Evolutionary conservation across 2,329 filamentous ascomycete species (phyloP).

Genomic region (Orbilia oligospora): DNA sequence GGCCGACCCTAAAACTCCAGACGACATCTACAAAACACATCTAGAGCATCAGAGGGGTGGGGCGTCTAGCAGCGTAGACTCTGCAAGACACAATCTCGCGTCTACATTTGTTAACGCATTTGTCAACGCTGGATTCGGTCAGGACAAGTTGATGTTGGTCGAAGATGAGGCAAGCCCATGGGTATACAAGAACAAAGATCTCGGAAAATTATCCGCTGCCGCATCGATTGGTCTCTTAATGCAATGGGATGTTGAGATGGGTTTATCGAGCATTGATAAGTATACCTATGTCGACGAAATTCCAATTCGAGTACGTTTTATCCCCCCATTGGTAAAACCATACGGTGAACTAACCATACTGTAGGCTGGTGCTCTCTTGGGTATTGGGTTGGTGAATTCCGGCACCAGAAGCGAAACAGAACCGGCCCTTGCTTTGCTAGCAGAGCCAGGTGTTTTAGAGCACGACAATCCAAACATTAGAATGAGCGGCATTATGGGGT

Average conservation of each 20-base stretch:
- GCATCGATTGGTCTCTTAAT: slow-evolving; percentile 92
- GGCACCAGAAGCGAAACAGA: slow-evolving; percentile 91
- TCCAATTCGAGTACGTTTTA: slow-evolving; percentile 72
- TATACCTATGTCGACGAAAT: slow-evolving; percentile 89
- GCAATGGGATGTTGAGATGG: slow-evolving; percentile 93
- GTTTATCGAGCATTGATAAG: slow-evolving; percentile 92
- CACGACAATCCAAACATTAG: slow-evolving; percentile 83
- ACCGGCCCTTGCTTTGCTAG: slow-evolving; percentile 87
- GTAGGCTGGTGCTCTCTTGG: slow-evolving; percentile 90
- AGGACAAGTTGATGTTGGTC: slow-evolving; percentile 97
- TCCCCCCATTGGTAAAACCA: background rate
- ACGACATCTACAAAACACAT: slow-evolving; percentile 99
- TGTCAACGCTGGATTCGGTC: slow-evolving; percentile 93
- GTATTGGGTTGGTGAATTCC: slow-evolving; percentile 95
- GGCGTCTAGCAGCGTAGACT: slow-evolving; percentile 88
- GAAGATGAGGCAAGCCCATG: slow-evolving; percentile 90
- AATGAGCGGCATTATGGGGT: slow-evolving; percentile 88
- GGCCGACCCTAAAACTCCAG: slow-evolving; percentile 93
- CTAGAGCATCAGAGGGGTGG: slow-evolving; percentile 94
- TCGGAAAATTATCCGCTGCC: slow-evolving; percentile 96
- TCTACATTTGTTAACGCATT: slow-evolving; percentile 98
- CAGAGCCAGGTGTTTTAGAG: slow-evolving; percentile 83
- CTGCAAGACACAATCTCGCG: slow-evolving; percentile 93
- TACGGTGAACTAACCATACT: slow-evolving; percentile 21
- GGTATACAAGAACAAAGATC: slow-evolving; percentile 99